Base-by-base conservation (phyloP, 306 rosid genomes). In the Castanea sativa region DNA sequence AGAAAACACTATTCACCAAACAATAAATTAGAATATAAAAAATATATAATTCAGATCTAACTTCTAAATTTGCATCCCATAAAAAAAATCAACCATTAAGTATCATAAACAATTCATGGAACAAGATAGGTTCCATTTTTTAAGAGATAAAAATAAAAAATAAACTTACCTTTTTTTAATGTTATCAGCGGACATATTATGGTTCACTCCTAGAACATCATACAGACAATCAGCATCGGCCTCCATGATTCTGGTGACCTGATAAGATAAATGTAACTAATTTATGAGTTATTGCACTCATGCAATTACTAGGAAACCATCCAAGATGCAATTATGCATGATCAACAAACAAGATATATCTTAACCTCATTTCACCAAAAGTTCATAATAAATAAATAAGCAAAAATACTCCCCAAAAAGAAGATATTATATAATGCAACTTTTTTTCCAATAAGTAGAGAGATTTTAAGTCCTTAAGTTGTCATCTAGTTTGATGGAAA, bases 231-330 rank as follows among this genome's bases (percentile, higher is more conserved):
- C 94, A 57, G 79, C 88, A 61, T 79, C 96, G 67, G 80, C 87
- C 49, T 85, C 95, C 97, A 94, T 90, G 79, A 94, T 94, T 84
- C 99, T 86, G 76, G 97, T 85, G 61, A 94, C 97, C 97, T 94
- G 90, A 78, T 71, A 70, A 81, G 69, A 86, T 71, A 78, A 69
- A 74, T 9, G 21, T 20, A 53, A 64, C 32, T 3, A 77, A 45
- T 55, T 19, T 51, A 78, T 64, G 25, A 86, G 78, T 55, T 18
- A 52, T 56, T 68, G 35, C 72, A 67, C 43, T 76, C 58, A 29
- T 52, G 76, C 58, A 83, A 80, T 81, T 70, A 45, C 57, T 69
- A 76, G 55, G 63, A 81, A 69, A 80, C 69, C 3, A 73, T 32
- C 67, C 30, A 56, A 18, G 35, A 52, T 16, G 53, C 53, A 3